Evolutionary conservation across 352 stramenopile genomes (phyloP), one percentile per base, ranked within the genome.

Genomic region (Phytophthora ramorum): DNA sequence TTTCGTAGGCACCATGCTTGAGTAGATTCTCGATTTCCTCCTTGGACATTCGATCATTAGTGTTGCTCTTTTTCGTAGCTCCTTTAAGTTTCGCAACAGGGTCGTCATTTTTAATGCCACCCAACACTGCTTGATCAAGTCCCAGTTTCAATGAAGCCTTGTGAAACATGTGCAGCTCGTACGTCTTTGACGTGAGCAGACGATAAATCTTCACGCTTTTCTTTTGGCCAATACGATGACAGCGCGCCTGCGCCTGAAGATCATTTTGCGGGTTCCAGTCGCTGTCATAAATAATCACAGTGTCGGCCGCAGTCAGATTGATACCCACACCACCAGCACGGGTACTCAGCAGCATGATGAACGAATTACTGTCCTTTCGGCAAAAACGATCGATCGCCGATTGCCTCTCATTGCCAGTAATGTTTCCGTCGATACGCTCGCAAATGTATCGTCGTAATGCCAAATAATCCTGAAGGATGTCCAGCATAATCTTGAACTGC

Each of bases 401-500:
- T 77, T 99, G 97, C 10, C 98, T 89, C 52, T 99, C 96, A 37
- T 97, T 91, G 35, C 97, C 97, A 19, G 95, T 99, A 58, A 99
- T 98, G 43, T 95, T 98, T 44, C 98, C 98, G 75, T 99, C 98
- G 60, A 99, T 99, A 12, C 98, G 89, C 65, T 99, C 97, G 81
- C 90, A 99, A 43, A 92, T 90, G 69, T 99, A 99, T 30, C 81
- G 65, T 19, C 96, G 89, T 30, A 93, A 66, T 9, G 83, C 69
- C 17, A 99, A 71, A 75, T 99, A 99, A 60, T 99, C 98, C 72
- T 99, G 97, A 19, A 99, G 69, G 40, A 99, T 98, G 74, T 99
- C 96, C 48, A 99, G 83, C 97, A 99, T 99, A 44, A 99, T 98
- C 75, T 98, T 99, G 76, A 98, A 97, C 79, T 99, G 98, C 6